Evolutionary conservation across 176 grass and related monocot species (phyloP).

Genomic region (Pharus latifolius): DNA sequence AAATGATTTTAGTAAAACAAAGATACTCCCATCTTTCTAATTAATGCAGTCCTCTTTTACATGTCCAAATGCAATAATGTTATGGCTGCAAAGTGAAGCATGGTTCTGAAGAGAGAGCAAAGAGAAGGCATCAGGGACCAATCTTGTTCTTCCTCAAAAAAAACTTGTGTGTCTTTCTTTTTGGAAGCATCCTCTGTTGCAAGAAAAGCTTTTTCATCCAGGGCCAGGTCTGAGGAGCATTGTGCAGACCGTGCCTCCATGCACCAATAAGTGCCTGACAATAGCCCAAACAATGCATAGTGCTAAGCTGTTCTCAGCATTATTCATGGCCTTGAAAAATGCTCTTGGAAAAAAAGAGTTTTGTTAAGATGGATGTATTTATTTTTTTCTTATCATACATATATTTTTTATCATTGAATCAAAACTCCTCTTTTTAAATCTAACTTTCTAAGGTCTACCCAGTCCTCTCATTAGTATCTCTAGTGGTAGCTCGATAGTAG

Average conservation of each 20-base stretch:
- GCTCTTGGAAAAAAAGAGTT: too few species aligned
- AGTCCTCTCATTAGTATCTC: too few species aligned
- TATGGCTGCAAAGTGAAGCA: neutral
- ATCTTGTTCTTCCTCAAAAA: neutral
- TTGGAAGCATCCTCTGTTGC: slow-evolving; percentile 11
- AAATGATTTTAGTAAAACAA: too few species aligned
- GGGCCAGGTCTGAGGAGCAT: neutral
- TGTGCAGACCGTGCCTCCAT: neutral
- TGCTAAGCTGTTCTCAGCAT: neutral
- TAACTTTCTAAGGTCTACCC: too few species aligned
- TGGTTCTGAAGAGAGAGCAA: neutral
- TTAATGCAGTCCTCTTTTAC: neutral
- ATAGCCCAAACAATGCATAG: neutral
- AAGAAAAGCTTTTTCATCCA: neutral
- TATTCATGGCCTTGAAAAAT: neutral
- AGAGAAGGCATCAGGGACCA: neutral
- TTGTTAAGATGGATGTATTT: too few species aligned
- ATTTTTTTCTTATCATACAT: too few species aligned
- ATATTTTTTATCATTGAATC: too few species aligned
- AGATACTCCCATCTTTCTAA: neutral
- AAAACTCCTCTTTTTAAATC: too few species aligned
- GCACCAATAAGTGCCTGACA: neutral
- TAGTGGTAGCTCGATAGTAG: too few species aligned
- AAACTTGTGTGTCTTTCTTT: neutral
- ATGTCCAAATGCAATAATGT: neutral